Base-by-base conservation (phyloP, 805 yeast species). In the Ogataea saltuana region DNA sequence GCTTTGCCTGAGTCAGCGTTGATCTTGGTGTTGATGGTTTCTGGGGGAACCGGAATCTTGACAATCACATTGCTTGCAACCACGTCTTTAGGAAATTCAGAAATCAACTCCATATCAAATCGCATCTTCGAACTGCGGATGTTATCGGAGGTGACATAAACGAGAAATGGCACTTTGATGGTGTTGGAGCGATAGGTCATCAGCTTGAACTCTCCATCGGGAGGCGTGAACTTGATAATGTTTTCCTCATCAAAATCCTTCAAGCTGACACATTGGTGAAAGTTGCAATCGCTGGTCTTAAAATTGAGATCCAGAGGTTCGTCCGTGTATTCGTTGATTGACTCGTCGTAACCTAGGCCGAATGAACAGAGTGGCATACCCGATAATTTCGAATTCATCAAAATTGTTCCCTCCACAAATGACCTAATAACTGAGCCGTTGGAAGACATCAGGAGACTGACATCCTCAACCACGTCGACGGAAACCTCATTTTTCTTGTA, bases 281-380 rank as follows among this genome's bases (percentile, higher is more conserved):
- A 85, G 50, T 84, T 87, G 54, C 86, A 81, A 60, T 88, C 95
- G 53, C 84, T 87, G 9, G 89, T 33, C 32, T 41, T 43, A 44
- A 44, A 39, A 6, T 26, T 32, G 11, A 23, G 22, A 9, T 41
- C 39, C 21, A 15, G 32, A 9, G 41, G 44, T 5, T 36, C 47
- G 12, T 31, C 38, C 13, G 39, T 42, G 27, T 42, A 46, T n/a
- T 54, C 53, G 48, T 85, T 89, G 12, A 13, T 18, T 8, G 46
- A 27, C 17, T 45, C 48, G 12, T 41, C 45, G 18, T 39, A 41
- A 48, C 81, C 80, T 36, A 91, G 71, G 0, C 91, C 95, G 60
- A 90, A 82, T 36, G 81, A 77, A 61, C 97, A 90, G 18, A 75
- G 74, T 0, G 97, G 97, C 76, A 81, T 78, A 3, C 97, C 97